Percentiles rank a stretch among this genome's conserved stretches.
phyloP scores from a whole-genome alignment of 2,329 filamentous ascomycete genomes.

The Trichoderma simmonsii region DNA sequence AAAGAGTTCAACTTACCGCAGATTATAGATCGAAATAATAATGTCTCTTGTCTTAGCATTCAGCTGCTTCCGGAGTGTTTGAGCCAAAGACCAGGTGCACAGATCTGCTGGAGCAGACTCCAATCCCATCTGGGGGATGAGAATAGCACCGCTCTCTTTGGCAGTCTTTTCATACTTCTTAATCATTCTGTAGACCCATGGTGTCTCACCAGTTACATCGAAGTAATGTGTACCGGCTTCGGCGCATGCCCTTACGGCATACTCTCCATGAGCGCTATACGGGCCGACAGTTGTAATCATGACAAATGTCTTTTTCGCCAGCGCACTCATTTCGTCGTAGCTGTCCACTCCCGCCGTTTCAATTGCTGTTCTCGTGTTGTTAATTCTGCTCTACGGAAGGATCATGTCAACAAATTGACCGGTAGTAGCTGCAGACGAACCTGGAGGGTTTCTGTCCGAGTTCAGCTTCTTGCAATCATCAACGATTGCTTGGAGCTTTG shows the following conservation, averaged over 20 bases:
- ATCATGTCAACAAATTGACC: accelerated
- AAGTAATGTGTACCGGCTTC: conserved; percentile 62
- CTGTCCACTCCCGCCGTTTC: conserved; percentile 51
- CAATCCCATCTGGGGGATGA: conserved; percentile 60
- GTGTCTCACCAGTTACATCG: conserved; percentile 60
- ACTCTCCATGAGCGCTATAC: conserved; percentile 55
- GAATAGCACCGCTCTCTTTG: conserved; percentile 52
- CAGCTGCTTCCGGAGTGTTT: conserved; percentile 48
- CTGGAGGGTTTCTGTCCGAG: conserved; percentile 66
- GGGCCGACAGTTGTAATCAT: conserved; percentile 60
- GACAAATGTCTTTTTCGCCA: conserved; percentile 55
- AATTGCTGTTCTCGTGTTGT: conserved; percentile 38
- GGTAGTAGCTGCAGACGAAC: conserved; percentile 42
- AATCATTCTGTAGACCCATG: conserved; percentile 59
- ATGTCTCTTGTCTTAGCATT: conserved; percentile 52
- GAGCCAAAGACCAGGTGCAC: conserved; percentile 51
- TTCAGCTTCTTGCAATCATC: conserved; percentile 64
- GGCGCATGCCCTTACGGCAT: conserved; percentile 59
- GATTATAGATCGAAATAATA: conserved; percentile 46
- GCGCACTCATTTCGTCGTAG: conserved; percentile 41
- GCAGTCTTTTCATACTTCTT: conserved; percentile 54
- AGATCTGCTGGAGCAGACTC: conserved; percentile 63
- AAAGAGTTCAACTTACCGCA: conserved; percentile 34
- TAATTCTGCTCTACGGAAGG: no score
- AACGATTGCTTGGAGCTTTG: conserved; percentile 69